Evolutionary conservation across 2,329 filamentous ascomycete genomes (phyloP).

Genomic region (Cadophora malorum): DNA sequence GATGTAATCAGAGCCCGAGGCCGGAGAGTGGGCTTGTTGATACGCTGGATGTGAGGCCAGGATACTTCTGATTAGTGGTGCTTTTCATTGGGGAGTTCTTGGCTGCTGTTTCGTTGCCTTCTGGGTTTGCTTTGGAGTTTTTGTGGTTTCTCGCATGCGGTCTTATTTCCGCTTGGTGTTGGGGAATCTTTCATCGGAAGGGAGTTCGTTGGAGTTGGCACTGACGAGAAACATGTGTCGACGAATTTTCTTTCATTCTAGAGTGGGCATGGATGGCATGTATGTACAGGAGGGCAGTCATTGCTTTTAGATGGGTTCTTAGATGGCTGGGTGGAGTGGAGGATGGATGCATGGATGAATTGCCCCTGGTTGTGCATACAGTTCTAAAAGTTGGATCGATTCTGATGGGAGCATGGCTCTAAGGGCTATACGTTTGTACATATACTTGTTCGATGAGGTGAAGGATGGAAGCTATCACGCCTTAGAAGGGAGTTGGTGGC

Average conservation of each 20-base stretch:
- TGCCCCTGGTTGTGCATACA: background rate
- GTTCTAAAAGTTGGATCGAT: background rate
- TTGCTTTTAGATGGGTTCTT: background rate
- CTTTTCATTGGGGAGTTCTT: background rate
- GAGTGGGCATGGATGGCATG: background rate
- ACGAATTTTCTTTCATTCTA: conserved; percentile 8
- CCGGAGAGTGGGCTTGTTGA: conserved; percentile 10
- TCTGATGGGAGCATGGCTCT: background rate
- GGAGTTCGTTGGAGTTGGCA: background rate
- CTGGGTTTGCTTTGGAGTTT: background rate
- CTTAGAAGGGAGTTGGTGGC: background rate
- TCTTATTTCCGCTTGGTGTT: background rate
- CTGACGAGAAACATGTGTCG: background rate
- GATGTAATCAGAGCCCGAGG: conserved; percentile 32
- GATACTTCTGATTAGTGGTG: background rate
- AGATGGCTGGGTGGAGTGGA: background rate
- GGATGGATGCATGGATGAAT: background rate
- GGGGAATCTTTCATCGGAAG: background rate
- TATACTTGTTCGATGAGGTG: background rate
- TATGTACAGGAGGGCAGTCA: background rate
- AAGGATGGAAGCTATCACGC: background rate
- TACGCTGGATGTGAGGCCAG: background rate
- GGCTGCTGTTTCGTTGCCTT: background rate
- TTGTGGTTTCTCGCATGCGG: background rate
- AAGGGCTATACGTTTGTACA: background rate